These are phyloP conservation scores for Tremellales sp. DNA, from an alignment of 1,284 basidiomycete genomes.

Conservation along the genomic window DNA sequence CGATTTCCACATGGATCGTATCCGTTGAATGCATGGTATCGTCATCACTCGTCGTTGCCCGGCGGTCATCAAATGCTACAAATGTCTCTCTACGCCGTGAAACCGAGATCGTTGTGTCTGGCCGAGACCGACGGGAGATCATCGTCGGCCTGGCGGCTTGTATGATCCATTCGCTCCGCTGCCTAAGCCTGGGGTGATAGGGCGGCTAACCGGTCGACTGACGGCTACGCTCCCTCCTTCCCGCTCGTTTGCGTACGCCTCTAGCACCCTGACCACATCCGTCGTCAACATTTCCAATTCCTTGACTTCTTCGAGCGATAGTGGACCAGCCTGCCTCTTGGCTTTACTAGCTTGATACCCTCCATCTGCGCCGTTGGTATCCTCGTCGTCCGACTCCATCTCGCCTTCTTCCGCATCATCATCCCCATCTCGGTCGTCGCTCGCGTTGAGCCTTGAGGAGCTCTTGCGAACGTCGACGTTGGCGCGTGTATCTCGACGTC, in stretches of 20 bases:
- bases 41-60: too few species aligned
- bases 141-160: background rate
- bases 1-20: too few species aligned
- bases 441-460: constrained; percentile 14
- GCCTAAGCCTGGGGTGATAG: too few species aligned
- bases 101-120: too few species aligned
- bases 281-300: constrained; percentile 70
- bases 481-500: constrained; percentile 17
- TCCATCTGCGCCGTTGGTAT: constrained; percentile 50
- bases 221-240: constrained; percentile 19
- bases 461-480: constrained; percentile 14
- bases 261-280: constrained; percentile 66
- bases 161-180: background rate
- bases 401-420: constrained; percentile 41
- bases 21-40: too few species aligned
- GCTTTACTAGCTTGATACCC: background rate
- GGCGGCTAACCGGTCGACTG: too few species aligned
- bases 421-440: constrained; percentile 8
- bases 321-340: constrained; percentile 39
- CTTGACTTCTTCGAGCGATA: constrained; percentile 63
- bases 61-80: too few species aligned
- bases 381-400: constrained; percentile 59
- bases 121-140: too few species aligned
- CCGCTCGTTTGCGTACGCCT: constrained; percentile 41
- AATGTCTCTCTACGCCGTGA: too few species aligned